phyloP scores from a whole-genome alignment of 2,329 filamentous ascomycete genomes.

The Fusarium algeriense region DNA sequence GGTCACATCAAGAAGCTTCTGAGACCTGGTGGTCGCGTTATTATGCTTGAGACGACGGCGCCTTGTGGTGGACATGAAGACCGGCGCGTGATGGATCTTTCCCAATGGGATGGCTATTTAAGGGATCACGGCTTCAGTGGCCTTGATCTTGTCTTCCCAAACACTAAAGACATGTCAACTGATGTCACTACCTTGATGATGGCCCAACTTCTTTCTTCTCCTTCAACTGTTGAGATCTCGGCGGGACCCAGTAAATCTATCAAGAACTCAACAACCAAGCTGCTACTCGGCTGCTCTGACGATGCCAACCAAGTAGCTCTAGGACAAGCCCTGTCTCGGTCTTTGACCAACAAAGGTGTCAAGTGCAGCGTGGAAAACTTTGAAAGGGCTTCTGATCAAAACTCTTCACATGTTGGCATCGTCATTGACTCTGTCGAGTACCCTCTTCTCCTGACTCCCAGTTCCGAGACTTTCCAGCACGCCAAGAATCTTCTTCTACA shows the following conservation, averaged over 20 bases:
- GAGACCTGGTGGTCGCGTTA: not conserved
- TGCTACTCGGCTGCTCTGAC: not conserved
- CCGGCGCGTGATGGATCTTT: not conserved
- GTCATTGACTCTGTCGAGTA: conserved; percentile 1
- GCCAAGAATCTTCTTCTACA: not conserved
- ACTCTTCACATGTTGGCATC: not conserved
- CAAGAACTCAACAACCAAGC: not conserved
- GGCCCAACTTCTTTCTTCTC: not conserved
- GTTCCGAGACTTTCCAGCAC: not conserved
- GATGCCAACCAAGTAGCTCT: not conserved
- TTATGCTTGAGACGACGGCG: not conserved
- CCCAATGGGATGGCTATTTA: not conserved
- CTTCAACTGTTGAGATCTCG: not conserved
- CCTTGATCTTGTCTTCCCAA: not conserved
- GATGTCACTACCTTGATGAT: not conserved
- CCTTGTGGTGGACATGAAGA: not conserved
- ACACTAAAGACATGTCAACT: not conserved
- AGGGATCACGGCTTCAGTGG: not conserved
- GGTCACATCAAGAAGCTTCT: not conserved
- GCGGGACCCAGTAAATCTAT: not conserved
- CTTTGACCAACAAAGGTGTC: not conserved
- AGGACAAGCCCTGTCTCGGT: not conserved
- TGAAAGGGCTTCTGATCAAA: not conserved
- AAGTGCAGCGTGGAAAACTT: not conserved
- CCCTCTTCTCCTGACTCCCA: not conserved